phyloP scores from a whole-genome alignment of 2,329 filamentous ascomycete genomes.

The Lithohypha guttulata region DNA sequence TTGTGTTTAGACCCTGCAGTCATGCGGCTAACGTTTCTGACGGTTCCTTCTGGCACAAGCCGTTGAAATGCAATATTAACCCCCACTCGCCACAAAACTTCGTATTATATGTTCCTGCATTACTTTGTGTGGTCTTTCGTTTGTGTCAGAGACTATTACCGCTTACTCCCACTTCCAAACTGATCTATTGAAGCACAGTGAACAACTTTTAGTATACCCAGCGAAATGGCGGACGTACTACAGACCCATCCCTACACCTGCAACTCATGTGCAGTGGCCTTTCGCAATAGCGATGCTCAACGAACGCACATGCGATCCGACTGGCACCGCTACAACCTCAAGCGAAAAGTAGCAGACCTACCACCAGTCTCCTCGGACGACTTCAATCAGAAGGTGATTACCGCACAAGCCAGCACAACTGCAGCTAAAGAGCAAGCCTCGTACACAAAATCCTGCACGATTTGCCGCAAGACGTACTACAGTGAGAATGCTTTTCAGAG shows the following conservation, averaged over 20 bases:
- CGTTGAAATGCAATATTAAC: too few species aligned
- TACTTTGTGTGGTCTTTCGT: too few species aligned
- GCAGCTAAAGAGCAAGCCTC: conserved; percentile 80
- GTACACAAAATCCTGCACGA: conserved; percentile 71
- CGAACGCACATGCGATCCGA: conserved; percentile 95
- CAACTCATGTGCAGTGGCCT: conserved; percentile 96
- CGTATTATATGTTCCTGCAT: too few species aligned
- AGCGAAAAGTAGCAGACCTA: conserved; percentile 80
- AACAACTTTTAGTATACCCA: conserved; percentile 1
- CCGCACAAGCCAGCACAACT: conserved; percentile 72
- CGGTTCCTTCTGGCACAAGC: too few species aligned
- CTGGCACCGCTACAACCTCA: conserved; percentile 97
- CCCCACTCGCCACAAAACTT: too few species aligned
- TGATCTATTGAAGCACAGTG: too few species aligned
- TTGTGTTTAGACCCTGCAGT: too few species aligned
- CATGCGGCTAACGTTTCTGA: too few species aligned
- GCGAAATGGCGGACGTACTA: conserved; percentile 13
- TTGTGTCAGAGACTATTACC: too few species aligned
- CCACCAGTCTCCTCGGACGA: conserved; percentile 84
- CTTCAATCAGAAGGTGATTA: conserved; percentile 91
- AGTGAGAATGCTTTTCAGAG: conserved; percentile 95
- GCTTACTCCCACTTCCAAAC: too few species aligned
- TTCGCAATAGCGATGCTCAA: conserved; percentile 86
- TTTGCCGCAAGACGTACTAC: conserved; percentile 86
- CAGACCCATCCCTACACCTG: conserved; percentile 68